These are phyloP conservation scores for Jackrogersella multiformis DNA, from an alignment of 495 filamentous ascomycete genomes.

Conservation along the genomic window DNA sequence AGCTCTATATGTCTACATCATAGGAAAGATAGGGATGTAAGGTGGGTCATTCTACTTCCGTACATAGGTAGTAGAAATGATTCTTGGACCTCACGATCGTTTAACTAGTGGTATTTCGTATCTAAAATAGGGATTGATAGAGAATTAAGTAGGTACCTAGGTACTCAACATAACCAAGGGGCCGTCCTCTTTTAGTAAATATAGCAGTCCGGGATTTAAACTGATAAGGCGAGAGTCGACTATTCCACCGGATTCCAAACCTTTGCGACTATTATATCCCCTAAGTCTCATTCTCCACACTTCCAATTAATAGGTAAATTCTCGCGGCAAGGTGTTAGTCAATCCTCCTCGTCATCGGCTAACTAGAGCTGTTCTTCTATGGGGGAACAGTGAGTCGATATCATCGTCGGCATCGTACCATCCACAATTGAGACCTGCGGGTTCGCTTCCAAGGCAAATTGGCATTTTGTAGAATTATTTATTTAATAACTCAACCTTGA, in stretches of 20 bases:
- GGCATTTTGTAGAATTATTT: not conserved
- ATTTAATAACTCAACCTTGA: not conserved
- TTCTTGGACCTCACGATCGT: not conserved
- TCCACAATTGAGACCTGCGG: not conserved
- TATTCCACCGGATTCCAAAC: not conserved
- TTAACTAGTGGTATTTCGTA: not conserved
- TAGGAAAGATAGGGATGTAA: constrained; percentile 2
- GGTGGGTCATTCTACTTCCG: not conserved
- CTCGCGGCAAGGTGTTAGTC: constrained; percentile 15
- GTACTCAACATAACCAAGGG: not conserved
- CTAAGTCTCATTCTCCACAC: constrained; percentile 25
- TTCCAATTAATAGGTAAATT: constrained; percentile 27
- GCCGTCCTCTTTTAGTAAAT: constrained; percentile 22
- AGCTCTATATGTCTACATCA: constrained; percentile 4
- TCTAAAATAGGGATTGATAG: not conserved
- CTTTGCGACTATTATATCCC: constrained; percentile 1
- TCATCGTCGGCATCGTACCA: constrained; percentile 26
- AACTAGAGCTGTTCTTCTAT: not conserved
- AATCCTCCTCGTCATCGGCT: constrained; percentile 17
- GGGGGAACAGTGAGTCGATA: constrained; percentile 10
- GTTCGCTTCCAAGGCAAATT: not conserved
- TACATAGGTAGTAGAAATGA: too few species aligned
- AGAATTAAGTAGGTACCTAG: not conserved
- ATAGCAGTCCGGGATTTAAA: constrained; percentile 15
- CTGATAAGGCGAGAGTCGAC: not conserved